Percentiles rank a stretch among this genome's conserved stretches.
These are phyloP conservation scores for Apiotrichum gracile DNA, from an alignment of 1,284 basidiomycete genomes.

Conservation along the genomic window DNA sequence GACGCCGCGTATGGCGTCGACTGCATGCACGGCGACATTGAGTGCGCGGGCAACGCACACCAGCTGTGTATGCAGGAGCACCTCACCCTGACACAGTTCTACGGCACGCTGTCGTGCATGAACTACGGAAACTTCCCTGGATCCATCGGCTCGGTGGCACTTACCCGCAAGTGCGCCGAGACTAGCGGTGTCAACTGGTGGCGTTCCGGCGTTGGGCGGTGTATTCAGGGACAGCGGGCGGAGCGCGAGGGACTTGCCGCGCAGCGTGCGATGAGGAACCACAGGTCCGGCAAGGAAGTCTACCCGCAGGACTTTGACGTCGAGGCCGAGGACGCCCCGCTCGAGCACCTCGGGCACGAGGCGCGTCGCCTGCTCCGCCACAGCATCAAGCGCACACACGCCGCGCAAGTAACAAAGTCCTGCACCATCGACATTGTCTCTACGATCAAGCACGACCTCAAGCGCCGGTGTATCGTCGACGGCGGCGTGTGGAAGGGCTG, in stretches of 20 bases:
- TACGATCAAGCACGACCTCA: conserved; percentile 38
- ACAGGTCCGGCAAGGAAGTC: neutral
- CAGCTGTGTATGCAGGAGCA: conserved; percentile 63
- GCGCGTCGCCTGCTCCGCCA: conserved; percentile 53
- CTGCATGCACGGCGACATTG: conserved; percentile 69
- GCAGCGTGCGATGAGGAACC: neutral
- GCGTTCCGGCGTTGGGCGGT: conserved; percentile 54
- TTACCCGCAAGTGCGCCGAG: conserved; percentile 61
- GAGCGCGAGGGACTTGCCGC: conserved; percentile 2
- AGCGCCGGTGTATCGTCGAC: conserved; percentile 63
- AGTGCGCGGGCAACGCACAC: conserved; percentile 75
- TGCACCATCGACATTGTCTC: conserved; percentile 72
- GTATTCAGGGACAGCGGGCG: conserved; percentile 47
- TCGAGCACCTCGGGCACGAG: conserved; percentile 28
- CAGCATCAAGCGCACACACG: conserved; percentile 54
- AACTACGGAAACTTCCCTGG: conserved; percentile 59
- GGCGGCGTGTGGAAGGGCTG: conserved; percentile 73
- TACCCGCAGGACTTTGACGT: neutral
- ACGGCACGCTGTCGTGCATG: conserved; percentile 65
- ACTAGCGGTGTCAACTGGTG: conserved; percentile 65
- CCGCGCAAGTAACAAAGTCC: conserved; percentile 65
- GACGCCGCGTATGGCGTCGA: conserved; percentile 63
- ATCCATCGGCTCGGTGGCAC: conserved; percentile 60
- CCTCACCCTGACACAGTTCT: conserved; percentile 54
- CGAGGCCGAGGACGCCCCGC: conserved; percentile 12